Evolutionary conservation across 2,329 filamentous ascomycete genomes (phyloP), one percentile per base, ranked within the genome.

Genomic region (Cercospora sp.): DNA sequence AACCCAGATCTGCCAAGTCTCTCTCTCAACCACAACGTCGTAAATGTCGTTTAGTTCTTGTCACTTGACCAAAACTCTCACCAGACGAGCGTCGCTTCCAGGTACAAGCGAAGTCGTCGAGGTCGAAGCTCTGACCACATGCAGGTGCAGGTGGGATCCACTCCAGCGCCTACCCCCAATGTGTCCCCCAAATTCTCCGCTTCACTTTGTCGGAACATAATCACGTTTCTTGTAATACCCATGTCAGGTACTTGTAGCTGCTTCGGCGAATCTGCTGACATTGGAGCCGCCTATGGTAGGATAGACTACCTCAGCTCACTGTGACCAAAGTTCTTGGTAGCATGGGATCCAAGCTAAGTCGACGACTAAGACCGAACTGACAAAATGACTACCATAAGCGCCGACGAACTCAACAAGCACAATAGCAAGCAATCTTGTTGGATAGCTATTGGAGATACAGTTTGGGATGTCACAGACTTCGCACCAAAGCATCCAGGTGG

Each of bases 381-480:
- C 61, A 71, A 24, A 40, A 72, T 71, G 70, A 55, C 65, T 34
- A 58, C 65, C 21, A 66, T 72, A 45, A 55, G 51, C 16, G 67
- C 57, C 53, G 66, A 71, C 34, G 84, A 87, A 65, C 81, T 97
- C 72, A 90, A 90, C 70, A 91, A 93, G 77, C 93, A 97, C 82
- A 94, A 91, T 77, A 89, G 90, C 2, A 78, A 86, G 65, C 88
- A 94, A 18, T 94, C 91, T 82, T 97, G 94, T 81, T 97, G 94
- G 93, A 92, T 97, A 1, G 86, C 94, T 63, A 85, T 97, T 28
- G 94, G 97, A 79, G 91, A 90, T 74, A 88, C 92, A 72, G 92
- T 97, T 71, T 97, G 95, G 82, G 92, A 97, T 83, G 91, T 96
- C 67, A 96, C 93, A 3, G 91, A 93, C 53, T 96, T 95, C 78